phyloP scores from a whole-genome alignment of 306 rosid genomes.

The Ceratonia siliqua region DNA sequence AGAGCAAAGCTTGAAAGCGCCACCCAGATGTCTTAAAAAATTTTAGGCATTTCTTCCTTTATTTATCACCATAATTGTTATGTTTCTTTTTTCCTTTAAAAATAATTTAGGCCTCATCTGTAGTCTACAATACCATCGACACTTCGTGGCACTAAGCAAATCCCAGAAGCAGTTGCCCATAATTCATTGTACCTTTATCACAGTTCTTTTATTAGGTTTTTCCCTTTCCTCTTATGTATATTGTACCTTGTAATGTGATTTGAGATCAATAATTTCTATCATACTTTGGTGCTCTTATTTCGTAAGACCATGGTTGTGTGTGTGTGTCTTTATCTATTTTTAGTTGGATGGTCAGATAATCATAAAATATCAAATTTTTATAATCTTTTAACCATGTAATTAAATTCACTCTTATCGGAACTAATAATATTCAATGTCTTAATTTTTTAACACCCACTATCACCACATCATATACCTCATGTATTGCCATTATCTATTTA shows the following conservation, averaged over 20 bases:
- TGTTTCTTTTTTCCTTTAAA: background rate
- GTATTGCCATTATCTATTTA: too few species aligned
- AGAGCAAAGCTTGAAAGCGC: constrained; percentile 66
- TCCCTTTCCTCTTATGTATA: background rate
- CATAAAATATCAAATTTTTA: too few species aligned
- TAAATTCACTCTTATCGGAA: too few species aligned
- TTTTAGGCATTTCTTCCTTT: constrained; percentile 4
- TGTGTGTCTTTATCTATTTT: too few species aligned
- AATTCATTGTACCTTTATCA: constrained; percentile 10
- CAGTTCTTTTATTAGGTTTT: background rate
- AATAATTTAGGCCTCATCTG: background rate
- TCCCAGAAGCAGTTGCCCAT: constrained; percentile 7
- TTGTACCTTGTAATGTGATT: constrained; percentile 8
- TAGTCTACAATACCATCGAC: constrained; percentile 6
- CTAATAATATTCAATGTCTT: too few species aligned
- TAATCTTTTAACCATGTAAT: too few species aligned
- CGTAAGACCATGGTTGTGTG: too few species aligned
- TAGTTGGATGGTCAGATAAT: too few species aligned
- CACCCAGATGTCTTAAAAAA: constrained; percentile 12
- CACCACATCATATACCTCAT: too few species aligned
- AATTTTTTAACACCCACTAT: too few species aligned
- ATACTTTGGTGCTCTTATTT: too few species aligned
- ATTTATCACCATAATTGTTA: constrained; percentile 23
- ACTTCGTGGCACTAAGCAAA: constrained; percentile 9
- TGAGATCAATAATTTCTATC: background rate